Evolutionary conservation across 805 yeast genomes (phyloP), one percentile per base, ranked within the genome.

Genomic region (Wickerhamiella shivajii): DNA sequence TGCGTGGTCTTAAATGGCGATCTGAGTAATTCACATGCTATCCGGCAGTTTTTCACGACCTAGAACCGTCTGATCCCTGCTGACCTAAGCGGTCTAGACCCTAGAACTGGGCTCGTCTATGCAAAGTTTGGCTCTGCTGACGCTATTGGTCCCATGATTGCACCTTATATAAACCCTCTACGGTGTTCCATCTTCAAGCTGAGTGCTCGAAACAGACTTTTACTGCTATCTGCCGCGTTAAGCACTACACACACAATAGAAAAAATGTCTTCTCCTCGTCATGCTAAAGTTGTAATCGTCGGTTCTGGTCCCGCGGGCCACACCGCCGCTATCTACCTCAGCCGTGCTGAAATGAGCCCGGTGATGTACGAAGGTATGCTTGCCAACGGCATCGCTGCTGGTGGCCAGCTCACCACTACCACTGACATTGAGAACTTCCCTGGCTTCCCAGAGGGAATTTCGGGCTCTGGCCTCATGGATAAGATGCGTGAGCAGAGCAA

Each of bases 221-320:
- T 45, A 5, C 38, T 44, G 9, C 26, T 43, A 1, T 41, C 47
- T 10, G 37, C 50, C 8, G 37, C 38, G 14, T 15, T 38, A 11
- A 22, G 28, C 20, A 31, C 34, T 12, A n/a, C n/a, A n/a, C n/a
- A n/a, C n/a, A n/a, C n/a, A n/a, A n/a, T n/a, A n/a, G 15, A 14
- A 9, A 24, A 22, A 13, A 37, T 26, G 24, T 27, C 33, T 13
- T 40, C 38, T 40, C 37, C 40, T 13, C 16, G 27, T 14, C 59
- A 55, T 46, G 45, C 44, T 30, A 42, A 38, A 10, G 59, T 56
- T 19, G 56, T 55, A 29, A 56, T 56, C 28, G 51, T 56, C 32
- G 97, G 98, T 28, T 85, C 96, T 36, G 98, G 98, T 49, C 98
- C 98, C 37, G 98, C 98, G 38, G 98, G 96, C 36, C 95, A 90